Percentiles rank a stretch among this genome's conserved stretches.
These are phyloP conservation scores for Brassica carinata DNA, from an alignment of 345 rosid genomes.

Conservation along the genomic window DNA sequence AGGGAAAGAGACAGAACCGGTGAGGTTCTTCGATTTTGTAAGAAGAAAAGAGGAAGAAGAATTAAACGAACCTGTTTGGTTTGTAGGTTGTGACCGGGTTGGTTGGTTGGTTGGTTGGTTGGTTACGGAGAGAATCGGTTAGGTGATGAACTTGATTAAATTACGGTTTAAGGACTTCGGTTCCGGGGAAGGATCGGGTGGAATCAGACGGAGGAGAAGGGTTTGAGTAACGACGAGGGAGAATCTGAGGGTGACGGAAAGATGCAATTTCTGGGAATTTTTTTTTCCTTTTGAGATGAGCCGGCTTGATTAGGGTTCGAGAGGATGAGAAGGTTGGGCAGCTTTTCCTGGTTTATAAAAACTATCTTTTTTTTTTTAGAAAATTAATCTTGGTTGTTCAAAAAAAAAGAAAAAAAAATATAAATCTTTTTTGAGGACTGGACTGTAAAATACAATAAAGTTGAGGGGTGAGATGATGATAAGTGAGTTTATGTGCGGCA, in stretches of 20 bases:
- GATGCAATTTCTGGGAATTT: constrained; percentile 26
- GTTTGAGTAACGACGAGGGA: background rate
- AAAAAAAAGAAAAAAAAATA: too few relatives aligned
- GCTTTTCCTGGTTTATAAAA: constrained; percentile 42
- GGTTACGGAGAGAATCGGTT: constrained; percentile 36
- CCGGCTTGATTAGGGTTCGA: constrained; percentile 45
- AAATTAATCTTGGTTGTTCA: too few relatives aligned
- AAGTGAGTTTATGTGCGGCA: background rate
- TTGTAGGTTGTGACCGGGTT: constrained; percentile 42
- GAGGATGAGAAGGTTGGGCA: constrained; percentile 29
- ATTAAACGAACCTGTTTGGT: constrained; percentile 36
- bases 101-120: constrained; percentile 33
- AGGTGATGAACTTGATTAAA: constrained; percentile 21
- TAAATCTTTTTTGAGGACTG: background rate
- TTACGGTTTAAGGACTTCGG: constrained; percentile 39
- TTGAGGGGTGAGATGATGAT: constrained; percentile 8
- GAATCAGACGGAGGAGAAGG: constrained; percentile 27
- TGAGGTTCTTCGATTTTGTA: constrained; percentile 6
- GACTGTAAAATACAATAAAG: background rate
- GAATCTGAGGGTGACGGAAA: constrained; percentile 18
- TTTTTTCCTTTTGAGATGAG: constrained; percentile 18
- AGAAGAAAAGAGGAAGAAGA: background rate
- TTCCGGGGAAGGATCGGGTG: constrained; percentile 25
- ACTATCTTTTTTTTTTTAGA: background rate
- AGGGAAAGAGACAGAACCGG: constrained; percentile 14